These are phyloP conservation scores for Sporothrix mexicana DNA, from an alignment of 2,329 filamentous ascomycete genomes.

Conservation along the genomic window DNA sequence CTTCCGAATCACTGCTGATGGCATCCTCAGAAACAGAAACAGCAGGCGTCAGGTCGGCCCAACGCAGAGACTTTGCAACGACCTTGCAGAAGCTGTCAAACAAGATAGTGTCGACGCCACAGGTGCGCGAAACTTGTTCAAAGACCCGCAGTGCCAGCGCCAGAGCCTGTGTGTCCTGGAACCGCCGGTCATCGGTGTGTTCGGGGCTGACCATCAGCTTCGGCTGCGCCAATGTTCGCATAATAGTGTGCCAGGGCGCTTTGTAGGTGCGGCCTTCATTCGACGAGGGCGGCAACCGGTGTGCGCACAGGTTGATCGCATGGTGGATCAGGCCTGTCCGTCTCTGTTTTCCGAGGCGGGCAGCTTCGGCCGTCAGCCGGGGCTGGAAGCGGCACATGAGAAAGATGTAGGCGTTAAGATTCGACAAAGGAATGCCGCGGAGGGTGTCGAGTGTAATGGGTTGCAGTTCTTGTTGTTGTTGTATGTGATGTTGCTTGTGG, in stretches of 20 bases:
- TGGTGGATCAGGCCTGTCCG: constrained; percentile 42
- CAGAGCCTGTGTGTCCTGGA: constrained; percentile 44
- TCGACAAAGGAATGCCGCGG: constrained; percentile 42
- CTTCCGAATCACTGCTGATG: background rate
- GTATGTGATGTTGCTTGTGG: background rate
- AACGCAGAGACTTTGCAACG: constrained; percentile 33
- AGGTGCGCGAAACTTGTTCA: constrained; percentile 40
- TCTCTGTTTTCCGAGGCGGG: constrained; percentile 37
- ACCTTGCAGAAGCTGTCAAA: constrained; percentile 47
- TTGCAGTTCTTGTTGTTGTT: background rate
- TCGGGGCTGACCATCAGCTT: constrained; percentile 43
- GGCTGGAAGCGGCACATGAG: constrained; percentile 55
- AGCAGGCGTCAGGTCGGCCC: constrained; percentile 11
- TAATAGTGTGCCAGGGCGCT: constrained; percentile 52
- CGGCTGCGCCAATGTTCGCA: constrained; percentile 48
- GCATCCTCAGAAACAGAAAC: background rate
- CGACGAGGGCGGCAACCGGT: constrained; percentile 41
- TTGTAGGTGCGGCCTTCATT: constrained; percentile 45
- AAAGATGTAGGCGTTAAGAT: constrained; percentile 59
- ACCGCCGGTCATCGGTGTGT: constrained; percentile 30
- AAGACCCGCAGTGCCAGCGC: constrained; percentile 45
- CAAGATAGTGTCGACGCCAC: constrained; percentile 46
- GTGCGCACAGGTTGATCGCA: constrained; percentile 46
- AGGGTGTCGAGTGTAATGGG: constrained; percentile 36
- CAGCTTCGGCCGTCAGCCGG: constrained; percentile 37